Evolutionary conservation across 495 filamentous ascomycete species (phyloP).

Genomic region (Talaromyces liani): DNA sequence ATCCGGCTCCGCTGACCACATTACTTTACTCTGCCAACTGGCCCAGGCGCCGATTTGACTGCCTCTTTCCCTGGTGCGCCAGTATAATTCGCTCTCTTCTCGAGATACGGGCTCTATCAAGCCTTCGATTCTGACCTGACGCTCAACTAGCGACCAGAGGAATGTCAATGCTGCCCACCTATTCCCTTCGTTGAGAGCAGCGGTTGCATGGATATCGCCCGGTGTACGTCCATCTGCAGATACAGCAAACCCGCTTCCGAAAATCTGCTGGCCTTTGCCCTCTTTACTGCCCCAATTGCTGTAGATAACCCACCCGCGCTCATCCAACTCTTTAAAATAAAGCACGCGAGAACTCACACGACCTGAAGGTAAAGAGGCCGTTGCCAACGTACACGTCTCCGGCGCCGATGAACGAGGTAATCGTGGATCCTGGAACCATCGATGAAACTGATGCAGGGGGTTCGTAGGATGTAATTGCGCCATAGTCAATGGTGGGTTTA

Average conservation of each 20-base stretch:
- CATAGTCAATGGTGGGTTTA: conserved; percentile 36
- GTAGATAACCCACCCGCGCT: conserved; percentile 81
- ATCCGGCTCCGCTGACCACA: conserved; percentile 37
- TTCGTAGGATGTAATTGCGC: conserved; percentile 32
- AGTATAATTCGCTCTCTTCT: conserved; percentile 83
- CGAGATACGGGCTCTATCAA: conserved; percentile 53
- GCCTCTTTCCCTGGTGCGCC: conserved; percentile 68
- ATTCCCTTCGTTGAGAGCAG: conserved; percentile 22
- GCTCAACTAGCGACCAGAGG: conserved; percentile 60
- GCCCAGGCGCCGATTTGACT: conserved; percentile 91
- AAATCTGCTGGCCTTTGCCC: conserved; percentile 38
- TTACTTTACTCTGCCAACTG: conserved; percentile 72
- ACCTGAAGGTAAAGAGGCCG: conserved; percentile 77
- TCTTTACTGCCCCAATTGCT: conserved; percentile 73
- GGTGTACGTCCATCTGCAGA: conserved; percentile 20
- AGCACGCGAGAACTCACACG: conserved; percentile 78
- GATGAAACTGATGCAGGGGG: conserved; percentile 77
- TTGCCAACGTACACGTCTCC: conserved; percentile 73
- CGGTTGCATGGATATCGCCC: conserved; percentile 9
- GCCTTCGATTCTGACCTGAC: conserved; percentile 84
- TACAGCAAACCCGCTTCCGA: conserved; percentile 14
- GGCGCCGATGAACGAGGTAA: conserved; percentile 52
- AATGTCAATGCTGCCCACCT: conserved; percentile 40
- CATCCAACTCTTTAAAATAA: conserved; percentile 74
- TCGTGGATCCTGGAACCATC: conserved; percentile 73